These are phyloP conservation scores for Lonicera japonica DNA, from an alignment of 129 eudicot genomes.

Conservation along the genomic window DNA sequence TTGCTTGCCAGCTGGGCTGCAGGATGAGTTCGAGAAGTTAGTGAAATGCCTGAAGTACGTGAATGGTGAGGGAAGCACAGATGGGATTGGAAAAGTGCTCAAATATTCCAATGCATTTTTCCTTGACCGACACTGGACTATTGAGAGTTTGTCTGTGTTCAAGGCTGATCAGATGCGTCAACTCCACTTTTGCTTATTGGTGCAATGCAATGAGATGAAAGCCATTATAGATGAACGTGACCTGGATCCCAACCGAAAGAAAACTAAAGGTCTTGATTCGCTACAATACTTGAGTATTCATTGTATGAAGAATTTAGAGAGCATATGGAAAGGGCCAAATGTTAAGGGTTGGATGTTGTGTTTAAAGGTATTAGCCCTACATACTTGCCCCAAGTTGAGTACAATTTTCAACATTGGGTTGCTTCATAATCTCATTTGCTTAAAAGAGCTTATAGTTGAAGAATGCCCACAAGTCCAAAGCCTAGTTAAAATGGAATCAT, in stretches of 20 bases:
- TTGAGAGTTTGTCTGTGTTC: constrained; percentile 21
- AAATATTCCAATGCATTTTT: too few species aligned
- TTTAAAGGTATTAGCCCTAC: constrained; percentile 25
- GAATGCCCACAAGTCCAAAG: constrained; percentile 17
- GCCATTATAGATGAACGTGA: constrained; percentile 22
- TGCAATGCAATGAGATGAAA: constrained; percentile 40
- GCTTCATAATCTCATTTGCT: constrained; percentile 3
- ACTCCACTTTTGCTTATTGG: constrained; percentile 27
- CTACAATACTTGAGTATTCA: constrained; percentile 27
- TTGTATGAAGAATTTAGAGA: constrained; percentile 29
- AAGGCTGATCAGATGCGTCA: constrained; percentile 1
- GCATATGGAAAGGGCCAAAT: constrained; percentile 27
- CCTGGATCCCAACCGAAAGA: not conserved
- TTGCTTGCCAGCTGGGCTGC: constrained; percentile 17
- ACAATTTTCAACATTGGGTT: not conserved
- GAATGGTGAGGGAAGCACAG: too few species aligned
- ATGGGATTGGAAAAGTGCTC: too few species aligned
- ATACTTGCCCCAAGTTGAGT: constrained; percentile 30
- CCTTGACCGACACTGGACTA: too few species aligned
- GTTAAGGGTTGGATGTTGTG: constrained; percentile 8
- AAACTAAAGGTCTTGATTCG: not conserved
- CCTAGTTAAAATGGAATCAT: constrained; percentile 5
- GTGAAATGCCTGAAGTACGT: too few species aligned
- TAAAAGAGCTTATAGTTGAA: constrained; percentile 22
- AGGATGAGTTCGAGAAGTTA: constrained; percentile 18